Conservation (phyloP, 2,329 filamentous ascomycete species). For the Blastomyces emzantsi region DNA sequence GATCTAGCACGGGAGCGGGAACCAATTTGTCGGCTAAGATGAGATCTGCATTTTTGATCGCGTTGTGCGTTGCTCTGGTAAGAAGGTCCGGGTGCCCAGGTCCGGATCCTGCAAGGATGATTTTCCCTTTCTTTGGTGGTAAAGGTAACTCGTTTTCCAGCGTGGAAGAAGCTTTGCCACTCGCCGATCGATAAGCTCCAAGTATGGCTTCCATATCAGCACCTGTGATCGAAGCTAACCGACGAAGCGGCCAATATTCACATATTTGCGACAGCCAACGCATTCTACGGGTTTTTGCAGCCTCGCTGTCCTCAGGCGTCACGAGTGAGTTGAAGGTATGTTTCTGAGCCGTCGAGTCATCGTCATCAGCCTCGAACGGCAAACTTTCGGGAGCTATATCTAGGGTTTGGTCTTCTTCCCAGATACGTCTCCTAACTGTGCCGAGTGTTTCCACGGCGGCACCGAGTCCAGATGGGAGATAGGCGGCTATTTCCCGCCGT, state of each 20-base stretch:
- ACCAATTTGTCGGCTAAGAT: constrained; percentile 48
- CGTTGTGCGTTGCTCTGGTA: constrained; percentile 52
- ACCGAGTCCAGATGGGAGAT: constrained; percentile 67
- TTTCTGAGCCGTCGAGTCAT: constrained; percentile 50
- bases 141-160: constrained; percentile 13
- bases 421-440: constrained; percentile 58
- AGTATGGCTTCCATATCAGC: constrained; percentile 69
- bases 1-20: constrained; percentile 71
- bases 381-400: constrained; percentile 35
- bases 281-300: constrained; percentile 70
- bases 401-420: constrained; percentile 59
- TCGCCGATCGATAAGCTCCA: constrained; percentile 50
- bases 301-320: constrained; percentile 57
- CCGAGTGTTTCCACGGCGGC: constrained; percentile 69
- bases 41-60: constrained; percentile 41
- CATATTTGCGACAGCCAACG: constrained; percentile 94
- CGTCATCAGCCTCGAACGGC: constrained; percentile 40
- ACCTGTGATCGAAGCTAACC: constrained; percentile 70
- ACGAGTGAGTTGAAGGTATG: constrained; percentile 79
- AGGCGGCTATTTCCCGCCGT: constrained; percentile 74
- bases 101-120: constrained; percentile 84
- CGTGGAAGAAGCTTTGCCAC: constrained; percentile 11
- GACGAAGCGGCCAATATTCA: constrained; percentile 92
- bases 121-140: constrained; percentile 48
- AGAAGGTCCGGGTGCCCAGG: constrained; percentile 89